A percentile compares a stretch with the other conserved stretches of the same genome.
Evolutionary conservation across 768 basidiomycete species (phyloP).

Genomic region (Candolleomyces efflorescens): DNA sequence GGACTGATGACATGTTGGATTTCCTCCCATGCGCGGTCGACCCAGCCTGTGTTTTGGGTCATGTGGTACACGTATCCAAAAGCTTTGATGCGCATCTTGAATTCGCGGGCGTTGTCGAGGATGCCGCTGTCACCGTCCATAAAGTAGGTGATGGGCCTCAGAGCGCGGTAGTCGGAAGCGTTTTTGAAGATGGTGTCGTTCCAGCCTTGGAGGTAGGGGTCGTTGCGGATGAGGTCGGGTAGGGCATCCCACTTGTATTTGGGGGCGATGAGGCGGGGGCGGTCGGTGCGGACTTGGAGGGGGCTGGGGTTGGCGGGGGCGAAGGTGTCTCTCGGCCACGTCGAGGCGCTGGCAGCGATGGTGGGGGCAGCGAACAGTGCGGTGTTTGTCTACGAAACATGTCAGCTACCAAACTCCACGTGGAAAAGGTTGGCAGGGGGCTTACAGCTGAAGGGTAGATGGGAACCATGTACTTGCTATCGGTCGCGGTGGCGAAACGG

Average conservation of each 20-base stretch:
- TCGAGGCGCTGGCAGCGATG: slow-evolving; percentile 46
- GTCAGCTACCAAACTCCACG: slow-evolving; percentile 3
- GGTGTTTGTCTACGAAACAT: slow-evolving; percentile 56
- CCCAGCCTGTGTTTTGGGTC: slow-evolving; percentile 91
- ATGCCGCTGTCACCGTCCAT: slow-evolving; percentile 88
- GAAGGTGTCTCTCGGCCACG: slow-evolving; percentile 83
- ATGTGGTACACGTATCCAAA: slow-evolving; percentile 88
- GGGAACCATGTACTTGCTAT: slow-evolving; percentile 76
- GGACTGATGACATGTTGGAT: slow-evolving; percentile 71
- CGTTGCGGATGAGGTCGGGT: slow-evolving; percentile 66
- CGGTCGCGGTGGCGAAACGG: slow-evolving; percentile 71
- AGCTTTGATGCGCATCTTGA: slow-evolving; percentile 91
- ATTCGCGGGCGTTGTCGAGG: slow-evolving; percentile 81
- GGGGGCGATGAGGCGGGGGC: slow-evolving; percentile 91
- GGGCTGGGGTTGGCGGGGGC: slow-evolving; percentile 57
- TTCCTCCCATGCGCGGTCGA: slow-evolving; percentile 81
- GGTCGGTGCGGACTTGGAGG: slow-evolving; percentile 65
- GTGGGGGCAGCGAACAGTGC: slow-evolving; percentile 70
- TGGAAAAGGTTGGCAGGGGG: slow-evolving; percentile 14
- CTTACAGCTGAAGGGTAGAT: slow-evolving; percentile 86
- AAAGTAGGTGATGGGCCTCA: slow-evolving; percentile 64
- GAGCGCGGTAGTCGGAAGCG: slow-evolving; percentile 66
- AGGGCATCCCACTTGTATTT: slow-evolving; percentile 88
- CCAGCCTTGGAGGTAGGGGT: slow-evolving; percentile 87
- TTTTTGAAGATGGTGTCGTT: slow-evolving; percentile 89